phyloP scores from a whole-genome alignment of 2,329 filamentous ascomycete species.

The Ophiocordyceps camponoti-floridani region DNA sequence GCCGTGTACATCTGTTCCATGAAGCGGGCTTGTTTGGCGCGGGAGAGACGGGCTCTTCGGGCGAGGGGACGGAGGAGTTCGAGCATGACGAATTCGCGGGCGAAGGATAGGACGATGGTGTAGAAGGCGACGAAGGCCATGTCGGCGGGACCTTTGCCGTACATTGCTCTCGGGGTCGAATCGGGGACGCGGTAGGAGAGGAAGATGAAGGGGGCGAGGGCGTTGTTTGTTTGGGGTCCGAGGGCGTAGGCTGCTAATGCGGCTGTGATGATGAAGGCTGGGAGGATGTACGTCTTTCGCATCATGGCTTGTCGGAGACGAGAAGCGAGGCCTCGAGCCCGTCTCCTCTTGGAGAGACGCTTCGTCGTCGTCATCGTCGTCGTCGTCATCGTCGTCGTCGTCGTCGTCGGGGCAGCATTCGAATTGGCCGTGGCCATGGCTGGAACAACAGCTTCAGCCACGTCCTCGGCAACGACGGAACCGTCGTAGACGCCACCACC shows the following conservation, averaged over 20 bases:
- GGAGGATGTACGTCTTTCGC: constrained; percentile 45
- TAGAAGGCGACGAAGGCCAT: constrained; percentile 81
- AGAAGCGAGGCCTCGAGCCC: constrained; percentile 28
- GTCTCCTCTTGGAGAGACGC: constrained; percentile 34
- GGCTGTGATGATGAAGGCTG: constrained; percentile 47
- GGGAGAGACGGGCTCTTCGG: constrained; percentile 48
- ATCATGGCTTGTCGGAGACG: constrained; percentile 34
- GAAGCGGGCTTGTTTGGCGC: constrained; percentile 72
- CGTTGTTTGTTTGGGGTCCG: constrained; percentile 61
- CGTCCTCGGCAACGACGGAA: no score
- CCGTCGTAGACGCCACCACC: no score
- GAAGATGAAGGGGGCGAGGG: constrained; percentile 67
- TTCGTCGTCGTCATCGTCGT: constrained; percentile 12
- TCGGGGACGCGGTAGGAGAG: constrained; percentile 63
- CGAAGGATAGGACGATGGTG: constrained; percentile 77
- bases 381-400: constrained; percentile 5
- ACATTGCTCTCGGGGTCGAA: constrained; percentile 39
- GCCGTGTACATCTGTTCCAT: constrained; percentile 96
- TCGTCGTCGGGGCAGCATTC: constrained; percentile 6
- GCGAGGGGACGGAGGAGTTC: constrained; percentile 66
- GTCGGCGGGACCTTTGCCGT: constrained; percentile 79
- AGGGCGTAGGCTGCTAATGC: constrained; percentile 53
- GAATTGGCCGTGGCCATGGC: no score
- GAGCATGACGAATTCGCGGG: constrained; percentile 92
- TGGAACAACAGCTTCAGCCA: no score